A percentile compares a stretch with the other conserved stretches of the same genome.
phyloP scores from a whole-genome alignment of 495 filamentous ascomycete genomes.

The Daldinia childiae region DNA sequence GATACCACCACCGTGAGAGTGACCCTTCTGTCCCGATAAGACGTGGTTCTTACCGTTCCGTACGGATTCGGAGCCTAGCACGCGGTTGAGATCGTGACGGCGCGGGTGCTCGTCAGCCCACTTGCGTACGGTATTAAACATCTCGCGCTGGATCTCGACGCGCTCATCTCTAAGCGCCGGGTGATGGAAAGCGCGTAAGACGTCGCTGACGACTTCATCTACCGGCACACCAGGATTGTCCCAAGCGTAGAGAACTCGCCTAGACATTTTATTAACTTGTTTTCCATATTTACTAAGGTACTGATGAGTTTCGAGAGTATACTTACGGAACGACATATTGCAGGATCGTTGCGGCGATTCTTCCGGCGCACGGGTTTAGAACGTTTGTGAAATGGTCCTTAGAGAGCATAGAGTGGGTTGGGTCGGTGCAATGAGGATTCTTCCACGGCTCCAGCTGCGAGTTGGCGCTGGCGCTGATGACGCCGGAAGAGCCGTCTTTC shows the following conservation, averaged over 20 bases:
- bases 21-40: slow-evolving; percentile 39
- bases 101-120: slow-evolving; percentile 77
- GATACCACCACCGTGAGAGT: slow-evolving; percentile 54
- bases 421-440: slow-evolving; percentile 83
- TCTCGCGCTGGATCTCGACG: slow-evolving; percentile 80
- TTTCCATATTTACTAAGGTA: neutral
- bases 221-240: slow-evolving; percentile 82
- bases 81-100: slow-evolving; percentile 70
- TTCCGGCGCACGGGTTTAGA: slow-evolving; percentile 86
- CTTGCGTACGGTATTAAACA: slow-evolving; percentile 82
- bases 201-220: slow-evolving; percentile 80
- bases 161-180: slow-evolving; percentile 76
- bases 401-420: slow-evolving; percentile 92
- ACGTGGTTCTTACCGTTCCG: slow-evolving; percentile 79
- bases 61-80: slow-evolving; percentile 84
- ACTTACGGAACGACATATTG: slow-evolving; percentile 80
- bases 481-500: slow-evolving; percentile 81
- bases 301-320: neutral
- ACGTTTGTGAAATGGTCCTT: slow-evolving; percentile 98
- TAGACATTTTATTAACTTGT: slow-evolving; percentile 29
- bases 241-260: slow-evolving; percentile 87
- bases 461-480: slow-evolving; percentile 81
- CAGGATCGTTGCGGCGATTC: slow-evolving; percentile 79
- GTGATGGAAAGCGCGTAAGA: slow-evolving; percentile 85
- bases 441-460: slow-evolving; percentile 94